phyloP scores from a whole-genome alignment of 2,329 filamentous ascomycete species.

The Colletotrichum lentis region DNA sequence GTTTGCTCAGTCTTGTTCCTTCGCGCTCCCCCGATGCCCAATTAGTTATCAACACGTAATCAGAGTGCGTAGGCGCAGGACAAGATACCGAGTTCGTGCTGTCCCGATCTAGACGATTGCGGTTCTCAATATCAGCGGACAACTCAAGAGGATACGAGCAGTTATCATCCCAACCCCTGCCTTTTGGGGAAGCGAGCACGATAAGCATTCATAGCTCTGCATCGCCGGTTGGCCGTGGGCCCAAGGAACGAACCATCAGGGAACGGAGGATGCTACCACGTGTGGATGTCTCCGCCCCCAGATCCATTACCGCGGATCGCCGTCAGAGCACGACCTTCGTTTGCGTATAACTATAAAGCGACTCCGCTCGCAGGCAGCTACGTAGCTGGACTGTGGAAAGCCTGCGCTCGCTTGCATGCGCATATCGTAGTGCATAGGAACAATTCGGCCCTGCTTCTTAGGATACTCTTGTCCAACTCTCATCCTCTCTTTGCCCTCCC shows the following conservation, averaged over 20 bases:
- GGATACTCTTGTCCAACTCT: neutral
- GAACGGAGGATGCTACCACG: constrained; percentile 22
- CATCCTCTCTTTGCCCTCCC: neutral
- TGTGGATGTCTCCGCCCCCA: constrained; percentile 31
- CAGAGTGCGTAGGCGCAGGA: neutral
- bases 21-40: constrained; percentile 26
- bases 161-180: neutral
- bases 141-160: neutral
- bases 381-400: too few species aligned
- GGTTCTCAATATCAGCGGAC: neutral
- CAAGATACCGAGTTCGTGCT: neutral
- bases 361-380: constrained; percentile 23
- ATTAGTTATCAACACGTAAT: constrained; percentile 8
- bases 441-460: neutral
- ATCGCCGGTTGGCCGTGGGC: neutral
- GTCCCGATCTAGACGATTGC: neutral
- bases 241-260: too few species aligned
- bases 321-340: neutral
- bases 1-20: neutral
- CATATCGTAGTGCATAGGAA: neutral
- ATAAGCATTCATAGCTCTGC: neutral
- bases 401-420: neutral
- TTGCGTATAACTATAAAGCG: neutral
- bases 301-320: constrained; percentile 17
- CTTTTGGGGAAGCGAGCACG: neutral